Conservation (phyloP, 2,329 filamentous ascomycete genomes). For the Acarospora socialis region DNA sequence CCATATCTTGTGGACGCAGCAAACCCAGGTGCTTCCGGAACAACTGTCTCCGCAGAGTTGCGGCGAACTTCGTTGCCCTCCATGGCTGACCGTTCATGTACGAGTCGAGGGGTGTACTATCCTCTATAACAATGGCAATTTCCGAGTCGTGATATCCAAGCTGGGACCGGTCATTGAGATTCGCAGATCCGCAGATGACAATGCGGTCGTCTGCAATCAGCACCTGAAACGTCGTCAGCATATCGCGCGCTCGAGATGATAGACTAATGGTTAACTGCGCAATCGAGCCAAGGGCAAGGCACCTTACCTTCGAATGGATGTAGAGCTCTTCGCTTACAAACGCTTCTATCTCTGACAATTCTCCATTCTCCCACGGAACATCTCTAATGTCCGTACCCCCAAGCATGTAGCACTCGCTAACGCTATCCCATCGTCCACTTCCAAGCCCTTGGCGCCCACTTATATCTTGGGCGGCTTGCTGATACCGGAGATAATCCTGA, state of each 20-base stretch:
- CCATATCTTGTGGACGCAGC: constrained; percentile 55
- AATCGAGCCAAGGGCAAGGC: neutral
- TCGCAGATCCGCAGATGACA: constrained; percentile 74
- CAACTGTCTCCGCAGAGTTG: constrained; percentile 64
- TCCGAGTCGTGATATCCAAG: constrained; percentile 83
- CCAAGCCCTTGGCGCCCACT: constrained; percentile 31
- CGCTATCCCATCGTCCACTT: constrained; percentile 54
- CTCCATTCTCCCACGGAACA: constrained; percentile 44
- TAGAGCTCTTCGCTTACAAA: constrained; percentile 51
- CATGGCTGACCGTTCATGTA: constrained; percentile 68
- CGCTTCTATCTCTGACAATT: constrained; percentile 43
- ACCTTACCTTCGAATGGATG: constrained; percentile 39
- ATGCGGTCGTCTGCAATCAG: constrained; percentile 77
- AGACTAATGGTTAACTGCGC: neutral
- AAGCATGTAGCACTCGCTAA: constrained; percentile 73
- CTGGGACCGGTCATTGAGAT: constrained; percentile 84
- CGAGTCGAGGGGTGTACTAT: constrained; percentile 55
- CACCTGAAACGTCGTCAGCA: constrained; percentile 22
- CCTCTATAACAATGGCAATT: constrained; percentile 78
- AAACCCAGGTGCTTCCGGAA: constrained; percentile 88
- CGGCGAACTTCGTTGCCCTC: constrained; percentile 66
- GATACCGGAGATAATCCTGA: constrained; percentile 52
- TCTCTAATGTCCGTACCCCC: constrained; percentile 54
- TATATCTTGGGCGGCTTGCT: constrained; percentile 48
- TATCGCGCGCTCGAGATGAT: neutral